Evolutionary conservation across 2,329 filamentous ascomycete species (phyloP).

Genomic region (Paraconiothyrium brasiliense): DNA sequence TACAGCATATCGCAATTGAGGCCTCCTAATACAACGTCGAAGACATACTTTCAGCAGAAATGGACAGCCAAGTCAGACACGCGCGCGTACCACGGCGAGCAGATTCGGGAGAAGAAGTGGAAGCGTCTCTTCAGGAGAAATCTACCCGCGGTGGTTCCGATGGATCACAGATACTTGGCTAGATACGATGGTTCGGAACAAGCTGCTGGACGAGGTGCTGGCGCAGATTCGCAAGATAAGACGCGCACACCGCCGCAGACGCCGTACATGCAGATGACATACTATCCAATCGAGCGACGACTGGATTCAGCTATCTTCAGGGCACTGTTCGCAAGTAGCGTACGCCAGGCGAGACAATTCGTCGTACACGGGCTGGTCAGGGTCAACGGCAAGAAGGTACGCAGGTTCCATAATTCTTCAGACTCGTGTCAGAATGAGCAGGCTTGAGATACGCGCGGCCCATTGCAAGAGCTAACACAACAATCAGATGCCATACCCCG

Average conservation of each 20-base stretch:
- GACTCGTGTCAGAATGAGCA: not conserved
- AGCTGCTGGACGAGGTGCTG: slow-evolving; percentile 84
- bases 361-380: slow-evolving; percentile 91
- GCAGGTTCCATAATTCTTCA: not conserved
- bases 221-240: slow-evolving; percentile 52
- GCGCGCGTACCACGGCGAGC: slow-evolving; percentile 92
- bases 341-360: slow-evolving; percentile 91
- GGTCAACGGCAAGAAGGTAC: slow-evolving; percentile 94
- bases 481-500: slow-evolving; percentile 83
- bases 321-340: slow-evolving; percentile 91
- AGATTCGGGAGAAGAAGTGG: slow-evolving; percentile 93
- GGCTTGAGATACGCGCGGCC: not conserved
- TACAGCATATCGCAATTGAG: slow-evolving; percentile 78
- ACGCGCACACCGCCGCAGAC: slow-evolving; percentile 61
- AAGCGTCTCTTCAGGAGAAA: slow-evolving; percentile 88
- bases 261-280: slow-evolving; percentile 97
- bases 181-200: slow-evolving; percentile 81
- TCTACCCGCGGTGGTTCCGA: slow-evolving; percentile 82
- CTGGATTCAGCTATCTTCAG: slow-evolving; percentile 95
- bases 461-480: slow-evolving; percentile 14
- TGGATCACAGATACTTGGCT: slow-evolving; percentile 84
- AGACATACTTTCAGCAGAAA: slow-evolving; percentile 98
- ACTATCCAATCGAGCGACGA: slow-evolving; percentile 87
- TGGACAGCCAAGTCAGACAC: slow-evolving; percentile 87
- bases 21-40: slow-evolving; percentile 47